These are phyloP conservation scores for Pleurotus platypus DNA, from an alignment of 768 basidiomycete species.

Conservation along the genomic window DNA sequence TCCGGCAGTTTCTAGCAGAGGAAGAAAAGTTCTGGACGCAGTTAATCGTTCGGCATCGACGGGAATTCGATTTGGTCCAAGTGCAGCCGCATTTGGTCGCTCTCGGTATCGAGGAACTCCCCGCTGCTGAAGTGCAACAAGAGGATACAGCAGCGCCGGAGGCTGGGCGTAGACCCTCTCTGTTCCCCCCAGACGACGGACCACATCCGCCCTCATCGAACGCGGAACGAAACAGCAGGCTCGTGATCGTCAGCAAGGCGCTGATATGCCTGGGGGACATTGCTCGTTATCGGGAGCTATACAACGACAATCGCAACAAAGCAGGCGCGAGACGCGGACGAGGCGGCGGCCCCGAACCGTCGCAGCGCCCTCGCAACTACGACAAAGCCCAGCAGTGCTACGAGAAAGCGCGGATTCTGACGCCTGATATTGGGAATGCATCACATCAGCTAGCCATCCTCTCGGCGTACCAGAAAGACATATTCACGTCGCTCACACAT, in stretches of 20 bases:
- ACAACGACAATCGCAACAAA: conserved; percentile 68
- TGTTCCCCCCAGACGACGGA: conserved; percentile 58
- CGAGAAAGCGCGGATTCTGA: conserved; percentile 75
- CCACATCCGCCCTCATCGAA: conserved; percentile 34
- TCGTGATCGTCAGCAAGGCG: conserved; percentile 82
- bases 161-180: conserved; percentile 54
- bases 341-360: conserved; percentile 39
- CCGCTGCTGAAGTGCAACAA: conserved; percentile 11
- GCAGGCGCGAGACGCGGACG: conserved; percentile 44
- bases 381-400: conserved; percentile 78
- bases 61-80: conserved; percentile 67
- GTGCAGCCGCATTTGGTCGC: conserved; percentile 52
- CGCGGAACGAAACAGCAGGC: conserved; percentile 55
- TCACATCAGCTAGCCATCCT: conserved; percentile 96
- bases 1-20: conserved; percentile 83
- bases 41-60: conserved; percentile 70
- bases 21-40: conserved; percentile 93
- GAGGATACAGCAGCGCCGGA: conserved; percentile 19
- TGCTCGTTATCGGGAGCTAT: conserved; percentile 88
- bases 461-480: conserved; percentile 78
- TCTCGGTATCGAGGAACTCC: conserved; percentile 50
- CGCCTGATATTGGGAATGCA: conserved; percentile 89
- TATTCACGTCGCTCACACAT: conserved; percentile 76
- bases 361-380: conserved; percentile 65
- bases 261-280: conserved; percentile 93